Base-by-base conservation (phyloP, 1,284 basidiomycete species). In the Stereum hirsutum region DNA sequence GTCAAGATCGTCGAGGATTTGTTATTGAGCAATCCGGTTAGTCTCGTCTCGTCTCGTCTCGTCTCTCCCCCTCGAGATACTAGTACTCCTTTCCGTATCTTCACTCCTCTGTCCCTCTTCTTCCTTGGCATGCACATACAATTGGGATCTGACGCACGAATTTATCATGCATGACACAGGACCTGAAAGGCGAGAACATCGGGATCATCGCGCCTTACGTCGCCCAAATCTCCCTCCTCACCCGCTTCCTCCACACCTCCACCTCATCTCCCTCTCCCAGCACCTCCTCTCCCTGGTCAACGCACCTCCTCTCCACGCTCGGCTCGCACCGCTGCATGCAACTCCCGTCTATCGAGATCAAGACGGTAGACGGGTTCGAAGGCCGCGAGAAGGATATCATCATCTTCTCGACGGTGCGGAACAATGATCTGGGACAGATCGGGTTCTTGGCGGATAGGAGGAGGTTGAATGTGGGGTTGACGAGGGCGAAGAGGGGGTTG, bases 311-410 rank as follows among this genome's bases (percentile, higher is more conserved):
- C 27, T 53, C 61, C 6, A 68, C 75, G 1, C 67, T 92, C 10
- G 88, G 86, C 12, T 58, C 69, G 6, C 70, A 72, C 38, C 75
- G 87, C 31, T 77, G 70, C n/a, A 62, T 70, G 57, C 77, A 90
- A 50, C 57, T 88, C 4, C 56, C 60, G 1, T 59, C 75, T 38
- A 73, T 94, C 41, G 90, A 93, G 58, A 74, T 93, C 54, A 87
- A 84, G 61, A 93, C 90, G 0, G 89, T 94, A 7, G 90, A 94
- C 56, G 93, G 91, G 12, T 97, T 95, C 59, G 89, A 97, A 60
- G 92, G 92, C 1, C 74, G 91, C 38, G 90, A 97, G 65, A 96
- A 96, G 66, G 80, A 87, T 11, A 81, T 93, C 23, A 89, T 96
- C 52, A 70, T 96, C 40, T 93, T 96, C 57, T 90, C 86, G 33